Base-by-base conservation (phyloP, 1,139 yeast species). In the Taphrina pruni region DNA sequence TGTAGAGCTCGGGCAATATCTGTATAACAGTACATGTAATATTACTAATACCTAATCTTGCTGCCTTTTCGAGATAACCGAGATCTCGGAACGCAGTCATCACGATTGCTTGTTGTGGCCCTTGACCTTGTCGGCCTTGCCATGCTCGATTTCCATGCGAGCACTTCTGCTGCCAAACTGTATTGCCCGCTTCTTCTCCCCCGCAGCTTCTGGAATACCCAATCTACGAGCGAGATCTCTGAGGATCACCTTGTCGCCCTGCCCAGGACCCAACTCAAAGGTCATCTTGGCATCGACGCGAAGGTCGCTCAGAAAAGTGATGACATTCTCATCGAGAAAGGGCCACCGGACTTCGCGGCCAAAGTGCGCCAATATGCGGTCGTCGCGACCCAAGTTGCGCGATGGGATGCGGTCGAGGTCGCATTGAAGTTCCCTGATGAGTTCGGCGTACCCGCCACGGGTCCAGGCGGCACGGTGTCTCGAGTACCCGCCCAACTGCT, bases 161-260 rank as follows among this genome's bases (percentile, higher is more conserved):
- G 99, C 99, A 76, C 97, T 89, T 73, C 89, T 87, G 0, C 98
- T 90, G 0, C 99, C 99, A 79, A 94, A 94, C 76, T 94, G 99
- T 71, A 94, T 92, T 0, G 99, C 99, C 64, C 99, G 81, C 76
- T 94, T 94, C n/a, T 88, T 86, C 75, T 94, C 98, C 45, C 81
- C 79, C 32, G 87, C 80, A 0, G 91, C 95, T 78, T 83, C 84
- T 0, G 73, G 77, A 54, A 93, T 36, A 12, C 85, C 86, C 6
- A 77, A 69, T 1, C 61, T 70, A 0, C 72, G 70, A 0, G 97
- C 97, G 21, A 90, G 75, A 64, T 81, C 78, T 65, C 99, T 78
- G 54, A 94, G 78, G 0, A 89, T 78, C 71, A 80, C 81, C 76
- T 94, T 94, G 67, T 96, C 81, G 11, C 54, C 54, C n/a, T 21